A percentile compares a stretch with the other conserved stretches of the same genome.
phyloP scores from a whole-genome alignment of 2,329 filamentous ascomycete species.

The Byssochlamys sp. region DNA sequence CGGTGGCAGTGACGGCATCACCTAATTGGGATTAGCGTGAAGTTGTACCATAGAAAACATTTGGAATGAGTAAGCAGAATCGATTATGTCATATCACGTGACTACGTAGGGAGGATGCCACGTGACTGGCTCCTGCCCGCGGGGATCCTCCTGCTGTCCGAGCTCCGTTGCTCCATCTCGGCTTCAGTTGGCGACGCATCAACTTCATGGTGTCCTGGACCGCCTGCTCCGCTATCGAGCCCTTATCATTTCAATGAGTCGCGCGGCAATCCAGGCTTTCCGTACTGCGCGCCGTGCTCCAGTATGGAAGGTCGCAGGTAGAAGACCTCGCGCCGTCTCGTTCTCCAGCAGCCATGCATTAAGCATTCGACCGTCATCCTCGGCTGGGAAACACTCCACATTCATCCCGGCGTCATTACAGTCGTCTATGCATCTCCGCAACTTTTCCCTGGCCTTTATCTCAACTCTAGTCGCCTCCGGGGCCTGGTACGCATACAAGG shows the following conservation, averaged over 20 bases:
- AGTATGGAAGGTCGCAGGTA: conserved; percentile 34
- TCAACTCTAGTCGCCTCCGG: conserved; percentile 40
- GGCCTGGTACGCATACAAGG: conserved; percentile 42
- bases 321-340: conserved; percentile 25
- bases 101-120: neutral
- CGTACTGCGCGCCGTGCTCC: conserved; percentile 39
- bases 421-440: conserved; percentile 42
- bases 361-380: conserved; percentile 24
- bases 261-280: conserved; percentile 36
- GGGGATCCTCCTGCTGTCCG: conserved; percentile 7
- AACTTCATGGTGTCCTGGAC: conserved; percentile 6
- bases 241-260: conserved; percentile 34
- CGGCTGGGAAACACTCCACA: conserved; percentile 25
- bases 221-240: neutral
- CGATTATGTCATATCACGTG: conserved; percentile 9
- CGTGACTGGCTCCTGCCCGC: conserved; percentile 10
- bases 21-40: conserved; percentile 3
- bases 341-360: conserved; percentile 30
- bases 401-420: conserved; percentile 28
- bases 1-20: conserved; percentile 5
- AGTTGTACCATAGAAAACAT: neutral
- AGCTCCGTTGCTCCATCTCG: neutral
- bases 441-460: conserved; percentile 39
- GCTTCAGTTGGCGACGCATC: neutral
- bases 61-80: neutral